phyloP scores from a whole-genome alignment of 768 basidiomycete genomes.

The Leccinum aurantiacum region DNA sequence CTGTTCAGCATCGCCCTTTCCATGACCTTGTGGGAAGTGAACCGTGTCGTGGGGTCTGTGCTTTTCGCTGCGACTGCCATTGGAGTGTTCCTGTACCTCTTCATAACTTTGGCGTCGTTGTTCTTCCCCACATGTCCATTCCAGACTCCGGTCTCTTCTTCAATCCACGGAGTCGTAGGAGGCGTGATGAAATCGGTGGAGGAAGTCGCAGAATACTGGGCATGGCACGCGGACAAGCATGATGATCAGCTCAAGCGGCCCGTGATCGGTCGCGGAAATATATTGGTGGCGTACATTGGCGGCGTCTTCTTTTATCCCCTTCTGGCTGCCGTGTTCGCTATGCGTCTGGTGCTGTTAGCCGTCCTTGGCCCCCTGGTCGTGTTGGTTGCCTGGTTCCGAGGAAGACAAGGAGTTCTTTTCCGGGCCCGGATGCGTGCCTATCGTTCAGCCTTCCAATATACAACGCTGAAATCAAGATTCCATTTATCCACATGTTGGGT shows the following conservation, averaged over 20 bases:
- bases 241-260: constrained; percentile 2
- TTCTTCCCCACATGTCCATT: constrained; percentile 16
- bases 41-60: constrained; percentile 8
- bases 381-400: background rate
- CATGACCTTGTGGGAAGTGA: constrained; percentile 13
- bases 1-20: constrained; percentile 21
- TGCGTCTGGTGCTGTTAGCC: background rate
- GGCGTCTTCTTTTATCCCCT: constrained; percentile 2
- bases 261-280: background rate
- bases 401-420: background rate
- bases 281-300: background rate
- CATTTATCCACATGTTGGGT: background rate
- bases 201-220: constrained; percentile 6
- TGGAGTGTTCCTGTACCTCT: constrained; percentile 17
- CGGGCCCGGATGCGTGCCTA: background rate
- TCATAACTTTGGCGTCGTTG: constrained; percentile 20
- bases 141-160: constrained; percentile 19
- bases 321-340: background rate
- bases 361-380: background rate
- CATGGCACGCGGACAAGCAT: background rate
- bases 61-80: constrained; percentile 11
- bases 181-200: background rate
- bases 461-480: background rate
- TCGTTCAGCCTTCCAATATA: background rate
- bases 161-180: constrained; percentile 1